Percentiles rank a stretch among this genome's conserved stretches.
Conservation (phyloP, 2,329 filamentous ascomycete species). For the Aspergillus fijiensis region DNA sequence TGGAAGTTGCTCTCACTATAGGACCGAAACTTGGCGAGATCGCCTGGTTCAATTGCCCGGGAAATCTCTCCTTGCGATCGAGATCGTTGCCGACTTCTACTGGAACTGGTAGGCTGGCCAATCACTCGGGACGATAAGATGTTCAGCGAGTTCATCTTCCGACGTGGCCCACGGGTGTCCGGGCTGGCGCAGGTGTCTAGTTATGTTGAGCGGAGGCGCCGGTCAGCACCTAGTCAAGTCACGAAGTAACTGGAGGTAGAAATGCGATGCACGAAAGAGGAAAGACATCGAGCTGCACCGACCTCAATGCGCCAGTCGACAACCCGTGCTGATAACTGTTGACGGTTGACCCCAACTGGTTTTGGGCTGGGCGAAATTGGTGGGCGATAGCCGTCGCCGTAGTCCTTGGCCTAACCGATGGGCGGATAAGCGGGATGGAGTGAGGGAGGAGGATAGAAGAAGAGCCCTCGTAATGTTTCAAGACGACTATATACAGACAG, state of each 20-base stretch:
- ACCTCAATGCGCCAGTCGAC: constrained; percentile 43
- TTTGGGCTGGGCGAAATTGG: constrained; percentile 6
- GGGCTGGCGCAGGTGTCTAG: constrained; percentile 38
- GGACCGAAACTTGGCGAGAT: constrained; percentile 42
- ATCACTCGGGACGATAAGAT: constrained; percentile 84
- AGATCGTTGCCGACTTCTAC: constrained; percentile 52
- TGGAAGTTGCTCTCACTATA: constrained; percentile 45
- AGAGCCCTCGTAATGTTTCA: background rate
- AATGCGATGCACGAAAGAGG: constrained; percentile 8
- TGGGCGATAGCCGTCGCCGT: constrained; percentile 3
- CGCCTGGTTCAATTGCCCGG: constrained; percentile 31
- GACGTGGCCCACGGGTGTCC: constrained; percentile 49
- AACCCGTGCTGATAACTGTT: constrained; percentile 29
- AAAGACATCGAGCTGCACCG: constrained; percentile 20
- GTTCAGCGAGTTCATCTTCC: constrained; percentile 94
- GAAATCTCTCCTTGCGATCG: constrained; percentile 52
- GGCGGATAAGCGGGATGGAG: background rate
- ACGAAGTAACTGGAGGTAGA: constrained; percentile 6
- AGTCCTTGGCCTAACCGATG: background rate
- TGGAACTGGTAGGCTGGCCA: constrained; percentile 55
- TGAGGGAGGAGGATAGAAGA: background rate
- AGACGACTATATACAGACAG: background rate
- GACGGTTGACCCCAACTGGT: constrained; percentile 12
- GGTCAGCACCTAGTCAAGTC: constrained; percentile 16
- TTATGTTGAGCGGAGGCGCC: constrained; percentile 16